These are phyloP conservation scores for Paracamarosporium sp. DNA, from an alignment of 2,329 filamentous ascomycete species.

Conservation along the genomic window DNA sequence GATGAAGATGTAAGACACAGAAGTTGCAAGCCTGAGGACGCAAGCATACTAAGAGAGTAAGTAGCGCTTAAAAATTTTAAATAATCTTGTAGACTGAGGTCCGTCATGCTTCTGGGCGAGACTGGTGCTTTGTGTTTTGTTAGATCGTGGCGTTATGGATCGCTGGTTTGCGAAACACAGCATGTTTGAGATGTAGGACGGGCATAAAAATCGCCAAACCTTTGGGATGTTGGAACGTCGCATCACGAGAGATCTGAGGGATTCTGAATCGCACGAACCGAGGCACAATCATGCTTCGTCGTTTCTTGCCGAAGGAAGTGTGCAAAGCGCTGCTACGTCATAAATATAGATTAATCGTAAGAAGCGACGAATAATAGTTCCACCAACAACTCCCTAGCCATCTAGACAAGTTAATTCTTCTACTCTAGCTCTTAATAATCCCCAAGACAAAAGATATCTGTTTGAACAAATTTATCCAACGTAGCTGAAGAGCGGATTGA, in stretches of 20 bases:
- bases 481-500: background rate
- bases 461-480: background rate
- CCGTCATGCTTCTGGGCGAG: background rate
- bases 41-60: background rate
- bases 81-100: slow-evolving; percentile 1
- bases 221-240: slow-evolving; percentile 7
- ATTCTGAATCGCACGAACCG: background rate
- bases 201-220: background rate
- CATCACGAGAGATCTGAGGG: slow-evolving; percentile 4
- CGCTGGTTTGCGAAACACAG: slow-evolving; percentile 5
- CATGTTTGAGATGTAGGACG: slow-evolving; percentile 4
- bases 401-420: no score
- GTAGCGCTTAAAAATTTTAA: background rate
- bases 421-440: no score
- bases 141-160: background rate
- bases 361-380: background rate
- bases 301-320: background rate
- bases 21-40: slow-evolving; percentile 3
- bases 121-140: background rate
- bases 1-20: background rate
- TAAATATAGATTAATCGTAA: no score
- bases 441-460: no score
- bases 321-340: background rate
- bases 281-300: background rate
- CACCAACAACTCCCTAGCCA: no score